Percentiles rank a stretch among this genome's conserved stretches.
Conservation (phyloP, 2,329 filamentous ascomycete species). For the Fusarium tricinctum region DNA sequence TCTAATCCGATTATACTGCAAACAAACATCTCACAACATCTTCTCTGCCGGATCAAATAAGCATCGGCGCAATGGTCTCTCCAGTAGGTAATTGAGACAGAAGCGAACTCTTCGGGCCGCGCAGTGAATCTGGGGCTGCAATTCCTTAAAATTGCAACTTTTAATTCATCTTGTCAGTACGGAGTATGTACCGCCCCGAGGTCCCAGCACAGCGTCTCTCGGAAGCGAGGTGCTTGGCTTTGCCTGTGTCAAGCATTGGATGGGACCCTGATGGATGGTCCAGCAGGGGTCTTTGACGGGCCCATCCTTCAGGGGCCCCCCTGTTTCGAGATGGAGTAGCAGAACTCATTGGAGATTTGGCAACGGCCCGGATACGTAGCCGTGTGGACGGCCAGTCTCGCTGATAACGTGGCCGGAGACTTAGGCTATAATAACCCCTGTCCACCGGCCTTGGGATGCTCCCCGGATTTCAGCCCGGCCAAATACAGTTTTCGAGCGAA, state of each 20-base stretch:
- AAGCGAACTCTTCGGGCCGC: conserved; percentile 26
- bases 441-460: conserved; percentile 49
- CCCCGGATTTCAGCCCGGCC: conserved; percentile 54
- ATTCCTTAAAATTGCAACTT: conserved; percentile 35
- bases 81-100: conserved; percentile 20
- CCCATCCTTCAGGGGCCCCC: conserved; percentile 31
- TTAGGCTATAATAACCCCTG: conserved; percentile 49
- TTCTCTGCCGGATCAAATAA: conserved; percentile 6
- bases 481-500: conserved; percentile 43
- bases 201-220: conserved; percentile 45
- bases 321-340: conserved; percentile 36
- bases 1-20: background rate
- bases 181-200: conserved; percentile 39
- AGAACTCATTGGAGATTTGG: conserved; percentile 48
- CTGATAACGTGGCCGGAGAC: conserved; percentile 48
- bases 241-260: conserved; percentile 36
- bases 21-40: background rate
- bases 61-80: conserved; percentile 14
- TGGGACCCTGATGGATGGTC: conserved; percentile 48
- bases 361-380: conserved; percentile 56
- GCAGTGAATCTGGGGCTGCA: conserved; percentile 38
- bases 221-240: conserved; percentile 49
- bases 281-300: conserved; percentile 15
- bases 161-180: conserved; percentile 25
- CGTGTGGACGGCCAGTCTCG: conserved; percentile 52